Conservation (phyloP, 805 yeast species). For the Yamadazyma paraphyllophila region DNA sequence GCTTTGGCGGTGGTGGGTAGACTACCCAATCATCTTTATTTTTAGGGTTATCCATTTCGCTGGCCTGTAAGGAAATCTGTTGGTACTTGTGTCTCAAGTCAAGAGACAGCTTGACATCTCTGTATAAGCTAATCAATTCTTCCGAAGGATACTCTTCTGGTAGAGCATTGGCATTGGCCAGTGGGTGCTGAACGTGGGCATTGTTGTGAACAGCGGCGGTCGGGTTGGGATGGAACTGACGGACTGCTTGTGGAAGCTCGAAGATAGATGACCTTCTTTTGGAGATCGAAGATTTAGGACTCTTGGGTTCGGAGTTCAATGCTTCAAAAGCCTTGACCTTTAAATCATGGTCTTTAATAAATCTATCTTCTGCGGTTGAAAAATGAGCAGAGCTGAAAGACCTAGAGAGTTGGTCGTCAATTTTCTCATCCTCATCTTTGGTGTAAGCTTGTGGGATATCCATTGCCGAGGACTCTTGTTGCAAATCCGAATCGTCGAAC, state of each 20-base stretch:
- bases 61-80: constrained; percentile 60
- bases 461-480: neutral
- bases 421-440: neutral
- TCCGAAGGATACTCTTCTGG: constrained; percentile 60
- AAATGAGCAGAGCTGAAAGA: constrained; percentile 51
- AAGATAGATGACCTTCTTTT: constrained; percentile 38
- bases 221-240: constrained; percentile 16
- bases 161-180: constrained; percentile 15
- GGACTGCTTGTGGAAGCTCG: constrained; percentile 28
- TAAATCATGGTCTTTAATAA: constrained; percentile 64
- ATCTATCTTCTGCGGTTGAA: constrained; percentile 63
- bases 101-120: constrained; percentile 64
- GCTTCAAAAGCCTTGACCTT: constrained; percentile 59
- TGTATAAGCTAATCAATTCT: constrained; percentile 63
- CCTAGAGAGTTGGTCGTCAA: constrained; percentile 28
- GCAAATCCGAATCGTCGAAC: neutral
- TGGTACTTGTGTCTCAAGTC: constrained; percentile 76
- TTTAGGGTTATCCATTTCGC: constrained; percentile 79
- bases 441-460: neutral
- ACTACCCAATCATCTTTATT: constrained; percentile 70
- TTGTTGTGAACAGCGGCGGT: constrained; percentile 14
- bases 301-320: constrained; percentile 22
- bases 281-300: constrained; percentile 14
- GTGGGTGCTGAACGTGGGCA: constrained; percentile 8
- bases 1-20: constrained; percentile 93